Evolutionary conservation across 345 rosid genomes (phyloP).

Genomic region (Crucihimalaya himalaica): DNA sequence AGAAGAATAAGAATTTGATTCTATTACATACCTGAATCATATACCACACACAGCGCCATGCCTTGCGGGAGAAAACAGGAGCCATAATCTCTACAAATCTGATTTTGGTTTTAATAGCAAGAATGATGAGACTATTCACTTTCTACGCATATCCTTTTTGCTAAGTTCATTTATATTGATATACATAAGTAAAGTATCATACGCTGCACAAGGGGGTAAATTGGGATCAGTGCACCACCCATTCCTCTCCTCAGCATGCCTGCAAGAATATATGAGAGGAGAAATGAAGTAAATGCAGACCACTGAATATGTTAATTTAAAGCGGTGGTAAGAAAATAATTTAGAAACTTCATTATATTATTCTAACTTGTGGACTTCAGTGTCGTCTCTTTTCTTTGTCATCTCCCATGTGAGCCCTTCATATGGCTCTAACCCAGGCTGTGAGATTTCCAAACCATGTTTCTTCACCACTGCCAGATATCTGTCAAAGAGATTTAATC

Average conservation of each 20-base stretch:
- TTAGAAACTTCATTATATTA: constrained; percentile 4
- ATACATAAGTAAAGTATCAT: constrained; percentile 38
- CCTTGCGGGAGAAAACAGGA: constrained; percentile 85
- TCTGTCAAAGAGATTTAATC: constrained; percentile 42
- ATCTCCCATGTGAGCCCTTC: constrained; percentile 88
- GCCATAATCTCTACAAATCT: constrained; percentile 99
- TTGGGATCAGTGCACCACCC: constrained; percentile 82
- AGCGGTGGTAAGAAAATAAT: background rate
- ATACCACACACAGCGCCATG: constrained; percentile 98
- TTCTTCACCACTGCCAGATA: constrained; percentile 76
- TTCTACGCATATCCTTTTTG: background rate
- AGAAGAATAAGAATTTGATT: background rate
- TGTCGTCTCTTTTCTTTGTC: constrained; percentile 78
- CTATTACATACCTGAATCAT: constrained; percentile 73
- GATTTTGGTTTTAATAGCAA: constrained; percentile 18
- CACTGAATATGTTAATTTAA: background rate
- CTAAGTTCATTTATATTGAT: background rate
- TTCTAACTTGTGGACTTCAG: constrained; percentile 90
- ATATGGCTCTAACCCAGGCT: constrained; percentile 87
- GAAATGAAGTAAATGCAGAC: constrained; percentile 7
- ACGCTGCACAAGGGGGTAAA: constrained; percentile 98
- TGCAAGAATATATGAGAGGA: constrained; percentile 35
- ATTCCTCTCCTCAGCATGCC: constrained; percentile 75
- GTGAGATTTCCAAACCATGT: constrained; percentile 90
- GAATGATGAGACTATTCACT: background rate